A percentile compares a stretch with the other conserved stretches of the same genome.
phyloP scores from a whole-genome alignment of 2,329 filamentous ascomycete genomes.

The Emergomyces orientalis region DNA sequence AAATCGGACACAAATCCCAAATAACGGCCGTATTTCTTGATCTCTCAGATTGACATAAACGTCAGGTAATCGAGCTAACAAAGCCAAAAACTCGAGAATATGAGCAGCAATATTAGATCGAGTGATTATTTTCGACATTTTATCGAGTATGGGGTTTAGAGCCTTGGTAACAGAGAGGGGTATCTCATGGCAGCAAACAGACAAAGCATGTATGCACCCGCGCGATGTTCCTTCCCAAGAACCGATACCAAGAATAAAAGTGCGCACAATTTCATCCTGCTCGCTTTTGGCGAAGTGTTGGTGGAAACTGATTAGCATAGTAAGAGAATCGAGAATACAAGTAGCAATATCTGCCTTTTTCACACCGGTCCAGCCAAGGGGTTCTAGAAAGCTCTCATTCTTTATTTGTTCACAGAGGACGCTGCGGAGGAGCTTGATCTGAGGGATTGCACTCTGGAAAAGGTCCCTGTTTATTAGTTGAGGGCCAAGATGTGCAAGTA shows the following conservation, averaged over 20 bases:
- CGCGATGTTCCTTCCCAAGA: constrained; percentile 80
- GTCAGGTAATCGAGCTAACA: constrained; percentile 72
- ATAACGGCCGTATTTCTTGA: constrained; percentile 87
- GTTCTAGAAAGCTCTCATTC: constrained; percentile 67
- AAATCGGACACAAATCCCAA: constrained; percentile 90
- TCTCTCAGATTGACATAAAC: constrained; percentile 82
- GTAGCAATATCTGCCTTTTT: constrained; percentile 82
- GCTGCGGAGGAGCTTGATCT: constrained; percentile 66
- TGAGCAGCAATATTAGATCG: constrained; percentile 86
- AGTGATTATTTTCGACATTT: constrained; percentile 93
- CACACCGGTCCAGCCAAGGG: constrained; percentile 66
- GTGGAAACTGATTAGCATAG: constrained; percentile 84
- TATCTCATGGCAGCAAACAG: constrained; percentile 90
- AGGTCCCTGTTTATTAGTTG: constrained; percentile 85
- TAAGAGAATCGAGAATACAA: constrained; percentile 77
- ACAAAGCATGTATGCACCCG: constrained; percentile 87
- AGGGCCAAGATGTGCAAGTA: constrained; percentile 73
- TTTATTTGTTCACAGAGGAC: constrained; percentile 76
- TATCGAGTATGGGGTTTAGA: constrained; percentile 75
- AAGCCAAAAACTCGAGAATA: constrained; percentile 89
- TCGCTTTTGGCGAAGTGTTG: constrained; percentile 73
- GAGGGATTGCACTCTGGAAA: constrained; percentile 62
- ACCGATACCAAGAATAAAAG: constrained; percentile 76
- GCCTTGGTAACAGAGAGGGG: constrained; percentile 79
- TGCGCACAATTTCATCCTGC: constrained; percentile 78